phyloP scores from a whole-genome alignment of 73 alveolate genomes.

The Paramecium pentaurelia region DNA sequence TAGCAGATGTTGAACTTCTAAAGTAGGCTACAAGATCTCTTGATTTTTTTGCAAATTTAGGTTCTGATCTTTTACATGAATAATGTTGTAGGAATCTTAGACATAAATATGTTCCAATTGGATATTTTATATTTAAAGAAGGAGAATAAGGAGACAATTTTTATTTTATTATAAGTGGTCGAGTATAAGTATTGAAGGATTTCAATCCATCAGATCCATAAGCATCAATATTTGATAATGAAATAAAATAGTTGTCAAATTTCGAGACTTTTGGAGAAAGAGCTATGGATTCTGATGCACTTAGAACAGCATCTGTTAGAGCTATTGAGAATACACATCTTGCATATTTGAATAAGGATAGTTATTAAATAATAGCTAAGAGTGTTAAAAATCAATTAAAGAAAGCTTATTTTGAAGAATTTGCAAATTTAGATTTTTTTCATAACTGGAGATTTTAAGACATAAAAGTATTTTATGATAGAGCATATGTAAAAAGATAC shows the following conservation, averaged over 20 bases:
- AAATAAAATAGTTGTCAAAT: background rate
- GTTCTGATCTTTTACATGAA: background rate
- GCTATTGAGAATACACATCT: slow-evolving; percentile 11
- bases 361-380: background rate
- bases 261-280: slow-evolving; percentile 21
- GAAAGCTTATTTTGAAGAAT: slow-evolving; percentile 27
- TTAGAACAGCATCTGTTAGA: slow-evolving; percentile 13
- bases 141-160: slow-evolving; percentile 12
- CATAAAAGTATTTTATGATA: background rate
- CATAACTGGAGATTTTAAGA: slow-evolving; percentile 20
- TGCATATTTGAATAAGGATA: background rate
- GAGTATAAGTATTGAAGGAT: background rate
- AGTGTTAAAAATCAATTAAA: background rate
- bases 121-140: background rate
- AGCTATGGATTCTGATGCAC: slow-evolving; percentile 4
- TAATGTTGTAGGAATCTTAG: background rate
- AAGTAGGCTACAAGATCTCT: background rate
- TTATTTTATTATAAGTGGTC: background rate
- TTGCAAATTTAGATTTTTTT: slow-evolving; percentile 32
- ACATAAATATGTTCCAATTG: background rate
- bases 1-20: background rate
- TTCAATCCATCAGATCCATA: background rate
- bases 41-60: background rate
- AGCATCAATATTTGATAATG: background rate
- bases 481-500: slow-evolving; percentile 1